Evolutionary conservation across 2,329 filamentous ascomycete species (phyloP).

Genomic region (Corniculantispora saksenae): DNA sequence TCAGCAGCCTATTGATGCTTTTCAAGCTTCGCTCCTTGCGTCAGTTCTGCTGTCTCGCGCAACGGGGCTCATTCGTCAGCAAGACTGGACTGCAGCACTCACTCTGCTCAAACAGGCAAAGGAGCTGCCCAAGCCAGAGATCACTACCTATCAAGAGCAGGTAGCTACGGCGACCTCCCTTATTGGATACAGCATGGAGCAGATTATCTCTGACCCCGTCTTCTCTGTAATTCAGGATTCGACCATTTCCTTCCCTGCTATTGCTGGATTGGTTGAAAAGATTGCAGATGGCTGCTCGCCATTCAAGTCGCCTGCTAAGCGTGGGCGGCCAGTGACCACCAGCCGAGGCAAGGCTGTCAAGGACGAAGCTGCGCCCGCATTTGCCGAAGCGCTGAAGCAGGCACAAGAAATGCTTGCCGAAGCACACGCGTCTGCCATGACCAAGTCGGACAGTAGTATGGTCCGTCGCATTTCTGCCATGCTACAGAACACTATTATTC

Average conservation of each 20-base stretch:
- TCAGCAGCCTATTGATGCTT: slow-evolving; percentile 33
- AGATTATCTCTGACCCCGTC: slow-evolving; percentile 77
- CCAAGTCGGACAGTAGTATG: slow-evolving; percentile 56
- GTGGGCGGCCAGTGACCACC: slow-evolving; percentile 27
- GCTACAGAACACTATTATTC: slow-evolving; percentile 64
- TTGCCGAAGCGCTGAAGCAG: slow-evolving; percentile 61
- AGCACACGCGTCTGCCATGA: slow-evolving; percentile 59
- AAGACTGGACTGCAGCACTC: slow-evolving; percentile 61
- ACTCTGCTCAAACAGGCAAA: slow-evolving; percentile 53
- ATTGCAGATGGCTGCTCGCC: slow-evolving; percentile 38
- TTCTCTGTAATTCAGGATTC: slow-evolving; percentile 92
- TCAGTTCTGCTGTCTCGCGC: slow-evolving; percentile 42
- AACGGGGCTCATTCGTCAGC: slow-evolving; percentile 47
- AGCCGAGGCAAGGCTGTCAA: slow-evolving; percentile 32
- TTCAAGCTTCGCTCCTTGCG: slow-evolving; percentile 39
- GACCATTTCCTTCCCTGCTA: slow-evolving; percentile 80
- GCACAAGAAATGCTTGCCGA: slow-evolving; percentile 67
- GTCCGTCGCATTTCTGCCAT: slow-evolving; percentile 65
- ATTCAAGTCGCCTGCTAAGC: slow-evolving; percentile 38
- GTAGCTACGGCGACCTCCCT: slow-evolving; percentile 68
- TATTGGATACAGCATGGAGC: slow-evolving; percentile 66
- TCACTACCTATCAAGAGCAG: slow-evolving; percentile 49
- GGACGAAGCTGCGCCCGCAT: slow-evolving; percentile 38
- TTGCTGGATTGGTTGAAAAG: slow-evolving; percentile 49
- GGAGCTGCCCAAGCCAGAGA: slow-evolving; percentile 43